Evolutionary conservation across 2,329 filamentous ascomycete species (phyloP).

Genomic region (Alternaria infectoria): DNA sequence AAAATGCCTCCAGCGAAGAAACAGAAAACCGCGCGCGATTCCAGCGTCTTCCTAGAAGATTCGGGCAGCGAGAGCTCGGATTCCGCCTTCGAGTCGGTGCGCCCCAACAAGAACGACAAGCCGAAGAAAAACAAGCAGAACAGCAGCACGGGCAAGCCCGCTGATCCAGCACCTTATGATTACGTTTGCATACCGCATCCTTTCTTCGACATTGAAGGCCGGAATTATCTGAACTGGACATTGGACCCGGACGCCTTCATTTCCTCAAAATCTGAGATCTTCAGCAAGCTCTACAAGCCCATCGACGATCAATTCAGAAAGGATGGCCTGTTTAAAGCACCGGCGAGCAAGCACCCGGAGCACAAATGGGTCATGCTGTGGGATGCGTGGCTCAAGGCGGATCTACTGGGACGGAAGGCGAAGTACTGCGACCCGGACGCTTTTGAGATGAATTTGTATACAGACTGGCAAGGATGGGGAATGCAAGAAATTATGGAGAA

Average conservation of each 20-base stretch:
- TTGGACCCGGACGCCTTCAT: constrained; percentile 1
- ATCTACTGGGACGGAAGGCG: background rate
- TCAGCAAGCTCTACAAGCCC: constrained; percentile 2
- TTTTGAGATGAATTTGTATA: constrained; percentile 23
- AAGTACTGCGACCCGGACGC: constrained; percentile 21
- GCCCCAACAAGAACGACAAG: background rate
- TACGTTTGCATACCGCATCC: constrained; percentile 24
- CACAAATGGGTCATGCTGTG: constrained; percentile 32
- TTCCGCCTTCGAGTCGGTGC: constrained; percentile 6
- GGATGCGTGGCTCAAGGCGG: constrained; percentile 14
- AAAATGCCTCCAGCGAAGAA: constrained; percentile 20
- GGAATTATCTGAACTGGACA: constrained; percentile 7
- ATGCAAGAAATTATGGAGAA: constrained; percentile 22
- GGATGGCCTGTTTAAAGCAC: constrained; percentile 4
- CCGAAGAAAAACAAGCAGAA: background rate
- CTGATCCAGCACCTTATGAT: constrained; percentile 6
- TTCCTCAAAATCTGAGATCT: constrained; percentile 2
- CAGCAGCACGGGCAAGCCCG: background rate
- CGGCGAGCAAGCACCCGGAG: constrained; percentile 8
- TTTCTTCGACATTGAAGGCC: constrained; percentile 17
- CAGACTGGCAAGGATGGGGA: constrained; percentile 18
- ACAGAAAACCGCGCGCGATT: constrained; percentile 10
- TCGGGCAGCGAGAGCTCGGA: constrained; percentile 10
- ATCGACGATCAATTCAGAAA: constrained; percentile 9
- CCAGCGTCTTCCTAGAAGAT: constrained; percentile 4